phyloP scores from a whole-genome alignment of 2,329 filamentous ascomycete species.

The Diaporthe ampelina region DNA sequence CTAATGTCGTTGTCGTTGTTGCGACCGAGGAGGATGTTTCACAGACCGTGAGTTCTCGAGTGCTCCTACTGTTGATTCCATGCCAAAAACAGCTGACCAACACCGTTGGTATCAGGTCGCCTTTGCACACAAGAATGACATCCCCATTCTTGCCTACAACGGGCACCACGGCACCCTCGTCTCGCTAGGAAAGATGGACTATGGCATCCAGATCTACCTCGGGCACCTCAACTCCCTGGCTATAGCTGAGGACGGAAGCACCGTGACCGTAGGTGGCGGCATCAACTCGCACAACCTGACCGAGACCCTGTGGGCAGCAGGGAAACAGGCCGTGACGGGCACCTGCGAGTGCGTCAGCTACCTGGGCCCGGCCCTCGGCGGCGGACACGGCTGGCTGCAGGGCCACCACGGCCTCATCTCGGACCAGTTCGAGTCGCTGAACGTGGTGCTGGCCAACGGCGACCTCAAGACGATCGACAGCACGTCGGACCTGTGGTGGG shows the following conservation, averaged over 20 bases:
- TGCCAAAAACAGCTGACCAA: neutral
- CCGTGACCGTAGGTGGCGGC: conserved; percentile 63
- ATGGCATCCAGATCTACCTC: conserved; percentile 66
- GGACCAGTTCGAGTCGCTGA: conserved; percentile 66
- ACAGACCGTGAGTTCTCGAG: conserved; percentile 16
- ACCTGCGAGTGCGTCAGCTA: conserved; percentile 64
- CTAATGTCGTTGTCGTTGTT: conserved; percentile 62
- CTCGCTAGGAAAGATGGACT: conserved; percentile 61
- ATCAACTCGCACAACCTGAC: conserved; percentile 60
- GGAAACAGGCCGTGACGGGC: conserved; percentile 64
- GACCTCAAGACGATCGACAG: conserved; percentile 54
- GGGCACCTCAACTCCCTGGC: conserved; percentile 58
- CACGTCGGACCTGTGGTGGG: conserved; percentile 68
- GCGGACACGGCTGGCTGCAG: conserved; percentile 69
- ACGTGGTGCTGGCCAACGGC: conserved; percentile 67
- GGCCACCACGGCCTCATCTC: conserved; percentile 66
- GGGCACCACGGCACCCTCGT: conserved; percentile 65
- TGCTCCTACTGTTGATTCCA: too few species aligned
- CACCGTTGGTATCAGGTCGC: neutral
- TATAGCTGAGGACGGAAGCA: conserved; percentile 58
- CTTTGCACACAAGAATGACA: conserved; percentile 57
- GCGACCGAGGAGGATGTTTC: conserved; percentile 62
- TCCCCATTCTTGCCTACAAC: conserved; percentile 68
- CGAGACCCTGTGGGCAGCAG: conserved; percentile 62
- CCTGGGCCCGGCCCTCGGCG: conserved; percentile 64